These are phyloP conservation scores for Phellopilus nigrolimitatus DNA, from an alignment of 1,284 basidiomycete genomes.

Conservation along the genomic window DNA sequence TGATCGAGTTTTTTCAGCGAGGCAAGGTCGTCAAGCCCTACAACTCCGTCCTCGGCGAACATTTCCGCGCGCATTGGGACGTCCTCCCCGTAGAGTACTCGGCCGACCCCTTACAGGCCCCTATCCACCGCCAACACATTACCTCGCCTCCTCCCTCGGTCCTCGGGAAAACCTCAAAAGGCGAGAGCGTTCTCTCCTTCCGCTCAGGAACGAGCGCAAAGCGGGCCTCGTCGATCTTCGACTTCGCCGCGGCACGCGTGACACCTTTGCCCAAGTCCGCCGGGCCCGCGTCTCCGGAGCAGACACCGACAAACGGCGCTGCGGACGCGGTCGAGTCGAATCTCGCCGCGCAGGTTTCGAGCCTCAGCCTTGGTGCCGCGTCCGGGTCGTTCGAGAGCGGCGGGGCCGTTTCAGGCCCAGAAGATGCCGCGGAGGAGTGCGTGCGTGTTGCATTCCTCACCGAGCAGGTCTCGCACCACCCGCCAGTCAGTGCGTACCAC, in stretches of 20 bases:
- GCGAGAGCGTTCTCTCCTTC: conserved; percentile 50
- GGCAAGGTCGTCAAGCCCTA: conserved; percentile 95
- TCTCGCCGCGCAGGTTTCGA: conserved; percentile 52
- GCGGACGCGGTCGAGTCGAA: conserved; percentile 32
- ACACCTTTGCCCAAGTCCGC: conserved; percentile 17
- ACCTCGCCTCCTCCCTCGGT: conserved; percentile 30
- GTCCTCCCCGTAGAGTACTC: conserved; percentile 51
- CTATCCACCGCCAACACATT: conserved; percentile 43
- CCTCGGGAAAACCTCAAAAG: conserved; percentile 39
- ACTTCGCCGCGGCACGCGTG: conserved; percentile 15
- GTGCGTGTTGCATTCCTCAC: conserved; percentile 70
- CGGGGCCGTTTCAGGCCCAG: conserved; percentile 32
- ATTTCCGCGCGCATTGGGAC: conserved; percentile 88
- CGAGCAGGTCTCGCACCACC: conserved; percentile 94
- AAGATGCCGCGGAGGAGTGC: conserved; percentile 31
- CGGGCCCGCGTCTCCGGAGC: conserved; percentile 35
- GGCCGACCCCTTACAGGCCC: conserved; percentile 42
- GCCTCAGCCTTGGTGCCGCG: conserved; percentile 46
- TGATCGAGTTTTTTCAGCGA: conserved; percentile 43
- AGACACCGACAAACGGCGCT: conserved; percentile 35
- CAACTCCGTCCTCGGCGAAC: conserved; percentile 90
- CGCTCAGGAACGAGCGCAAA: conserved; percentile 30
- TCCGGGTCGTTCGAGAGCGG: conserved; percentile 28
- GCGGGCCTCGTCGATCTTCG: conserved; percentile 14
- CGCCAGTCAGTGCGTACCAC: conserved; percentile 87